A percentile compares a stretch with the other conserved stretches of the same genome.
Conservation (phyloP, 2,329 filamentous ascomycete species). For the Cladosporium sphaerospermum region DNA sequence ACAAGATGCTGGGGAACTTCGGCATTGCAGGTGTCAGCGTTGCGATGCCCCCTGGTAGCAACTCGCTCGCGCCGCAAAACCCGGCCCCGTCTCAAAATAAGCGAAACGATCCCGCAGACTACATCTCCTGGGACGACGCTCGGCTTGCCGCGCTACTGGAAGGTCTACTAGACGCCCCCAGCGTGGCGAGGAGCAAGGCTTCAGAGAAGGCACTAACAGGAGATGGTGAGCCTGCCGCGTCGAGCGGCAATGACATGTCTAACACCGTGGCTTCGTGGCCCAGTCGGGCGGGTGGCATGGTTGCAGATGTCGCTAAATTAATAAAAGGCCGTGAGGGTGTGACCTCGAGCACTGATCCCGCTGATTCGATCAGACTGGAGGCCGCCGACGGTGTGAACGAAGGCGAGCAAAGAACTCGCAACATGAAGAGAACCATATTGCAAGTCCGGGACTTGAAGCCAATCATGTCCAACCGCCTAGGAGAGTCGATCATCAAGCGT, state of each 20-base stretch:
- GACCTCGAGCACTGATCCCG: not conserved
- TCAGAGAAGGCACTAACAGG: not conserved
- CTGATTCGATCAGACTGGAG: not conserved
- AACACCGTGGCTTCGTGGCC: not conserved
- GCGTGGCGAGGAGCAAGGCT: not conserved
- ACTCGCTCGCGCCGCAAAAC: not conserved
- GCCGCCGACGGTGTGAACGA: not conserved
- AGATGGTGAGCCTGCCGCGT: not conserved
- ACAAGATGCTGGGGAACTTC: conserved; percentile 20
- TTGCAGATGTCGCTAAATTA: not conserved
- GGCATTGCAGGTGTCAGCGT: conserved; percentile 18
- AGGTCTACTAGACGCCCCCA: conserved; percentile 26
- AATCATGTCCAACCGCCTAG: conserved; percentile 62
- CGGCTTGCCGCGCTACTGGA: conserved; percentile 26
- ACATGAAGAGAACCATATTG: conserved; percentile 50
- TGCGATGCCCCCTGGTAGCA: conserved; percentile 8
- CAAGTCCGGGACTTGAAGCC: conserved; percentile 74
- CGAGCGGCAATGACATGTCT: not conserved
- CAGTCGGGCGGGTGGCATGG: not conserved
- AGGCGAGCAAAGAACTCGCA: too few relatives aligned
- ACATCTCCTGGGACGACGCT: conserved; percentile 24
- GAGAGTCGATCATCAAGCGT: conserved; percentile 61
- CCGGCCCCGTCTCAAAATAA: conserved; percentile 3
- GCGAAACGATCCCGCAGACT: conserved; percentile 8
- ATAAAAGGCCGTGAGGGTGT: not conserved